Conservation (phyloP, 2,329 filamentous ascomycete genomes). For the Hypocreales sp. region DNA sequence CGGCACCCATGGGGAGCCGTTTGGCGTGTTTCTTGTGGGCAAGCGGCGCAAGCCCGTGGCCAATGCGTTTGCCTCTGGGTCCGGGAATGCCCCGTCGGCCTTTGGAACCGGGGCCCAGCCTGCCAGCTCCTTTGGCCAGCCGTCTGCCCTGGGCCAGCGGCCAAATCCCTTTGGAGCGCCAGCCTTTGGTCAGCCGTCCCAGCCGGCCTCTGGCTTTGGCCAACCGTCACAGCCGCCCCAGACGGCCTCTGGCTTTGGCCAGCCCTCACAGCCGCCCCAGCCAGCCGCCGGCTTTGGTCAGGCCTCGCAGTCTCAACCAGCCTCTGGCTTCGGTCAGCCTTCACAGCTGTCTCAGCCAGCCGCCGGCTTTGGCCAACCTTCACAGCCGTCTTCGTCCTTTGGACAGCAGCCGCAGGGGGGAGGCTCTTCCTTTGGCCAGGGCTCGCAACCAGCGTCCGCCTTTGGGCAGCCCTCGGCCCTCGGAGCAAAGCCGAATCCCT, state of each 20-base stretch:
- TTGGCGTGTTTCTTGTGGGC: constrained; percentile 28
- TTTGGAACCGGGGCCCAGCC: constrained; percentile 14
- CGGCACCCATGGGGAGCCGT: constrained; percentile 25
- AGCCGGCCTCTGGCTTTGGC: constrained; percentile 21
- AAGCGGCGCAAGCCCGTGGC: constrained; percentile 12
- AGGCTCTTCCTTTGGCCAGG: constrained; percentile 25
- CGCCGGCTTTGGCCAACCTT: constrained; percentile 24
- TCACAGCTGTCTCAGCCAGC: constrained; percentile 20
- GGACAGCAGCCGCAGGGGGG: constrained; percentile 17
- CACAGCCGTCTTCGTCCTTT: constrained; percentile 23
- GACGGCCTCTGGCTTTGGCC: constrained; percentile 20
- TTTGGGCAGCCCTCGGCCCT: constrained; percentile 25
- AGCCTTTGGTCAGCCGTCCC: constrained; percentile 19
- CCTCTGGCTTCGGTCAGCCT: constrained; percentile 23
- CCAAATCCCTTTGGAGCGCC: constrained; percentile 18
- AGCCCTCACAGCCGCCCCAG: constrained; percentile 23
- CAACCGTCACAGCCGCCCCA: constrained; percentile 24
- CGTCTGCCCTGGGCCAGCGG: constrained; percentile 15
- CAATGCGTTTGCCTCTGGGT: constrained; percentile 26
- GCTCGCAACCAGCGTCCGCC: constrained; percentile 14
- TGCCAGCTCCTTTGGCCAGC: constrained; percentile 23
- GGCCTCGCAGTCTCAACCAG: constrained; percentile 20
- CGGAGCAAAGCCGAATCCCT: constrained; percentile 17
- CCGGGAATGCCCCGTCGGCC: constrained; percentile 8
- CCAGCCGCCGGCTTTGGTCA: constrained; percentile 23